Evolutionary conservation across 257 asterid genomes (phyloP).

Genomic region (Gynochthodes officinalis): DNA sequence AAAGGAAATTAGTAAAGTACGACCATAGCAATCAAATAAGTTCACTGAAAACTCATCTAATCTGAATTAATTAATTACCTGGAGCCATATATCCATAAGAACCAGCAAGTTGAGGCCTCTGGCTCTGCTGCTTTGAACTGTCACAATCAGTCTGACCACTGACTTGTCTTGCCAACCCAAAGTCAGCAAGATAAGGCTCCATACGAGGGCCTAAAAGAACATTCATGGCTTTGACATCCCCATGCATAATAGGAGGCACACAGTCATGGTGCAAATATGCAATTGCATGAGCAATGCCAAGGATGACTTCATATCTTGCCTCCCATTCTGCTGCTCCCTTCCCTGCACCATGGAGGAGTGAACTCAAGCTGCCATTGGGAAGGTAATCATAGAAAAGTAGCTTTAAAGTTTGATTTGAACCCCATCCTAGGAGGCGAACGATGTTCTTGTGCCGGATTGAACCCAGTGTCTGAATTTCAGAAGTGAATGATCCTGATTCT

Average conservation of each 20-base stretch:
- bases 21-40: neutral
- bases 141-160: constrained; percentile 27
- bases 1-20: neutral
- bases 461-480: constrained; percentile 78
- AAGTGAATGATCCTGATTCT: constrained; percentile 67
- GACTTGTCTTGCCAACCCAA: constrained; percentile 82
- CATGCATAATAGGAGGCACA: constrained; percentile 89
- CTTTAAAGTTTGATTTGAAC: constrained; percentile 68
- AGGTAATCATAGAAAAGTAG: constrained; percentile 84
- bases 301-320: constrained; percentile 56
- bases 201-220: constrained; percentile 65
- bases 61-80: constrained; percentile 35
- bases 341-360: constrained; percentile 85
- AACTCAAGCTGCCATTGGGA: constrained; percentile 94
- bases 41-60: neutral
- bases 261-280: constrained; percentile 92
- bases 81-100: constrained; percentile 99
- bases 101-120: constrained; percentile 85
- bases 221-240: constrained; percentile 98
- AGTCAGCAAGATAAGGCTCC: constrained; percentile 92
- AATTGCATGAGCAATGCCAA: constrained; percentile 88
- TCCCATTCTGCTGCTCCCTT: constrained; percentile 94
- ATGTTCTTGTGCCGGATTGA: constrained; percentile 92
- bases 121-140: constrained; percentile 50
- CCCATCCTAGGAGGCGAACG: constrained; percentile 89